Evolutionary conservation across 208 protist genomes (phyloP).

Genomic region (Trypanosoma melophagium): DNA sequence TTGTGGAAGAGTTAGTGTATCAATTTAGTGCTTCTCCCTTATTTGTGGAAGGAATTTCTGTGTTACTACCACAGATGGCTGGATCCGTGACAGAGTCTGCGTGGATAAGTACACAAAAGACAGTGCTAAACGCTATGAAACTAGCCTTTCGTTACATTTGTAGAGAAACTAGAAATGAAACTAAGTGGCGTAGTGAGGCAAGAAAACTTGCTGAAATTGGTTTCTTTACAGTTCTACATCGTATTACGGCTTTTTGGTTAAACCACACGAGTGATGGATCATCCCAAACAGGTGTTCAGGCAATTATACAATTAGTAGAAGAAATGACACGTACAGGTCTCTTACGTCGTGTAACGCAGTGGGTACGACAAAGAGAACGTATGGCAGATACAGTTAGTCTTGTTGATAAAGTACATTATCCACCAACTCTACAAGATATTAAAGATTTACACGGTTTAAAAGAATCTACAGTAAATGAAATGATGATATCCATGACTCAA

Average conservation of each 20-base stretch:
- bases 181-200: conserved; percentile 8
- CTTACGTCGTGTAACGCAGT: conserved; percentile 31
- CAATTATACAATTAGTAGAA: conserved; percentile 25
- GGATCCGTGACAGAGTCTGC: conserved; percentile 35
- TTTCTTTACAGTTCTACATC: conserved; percentile 49
- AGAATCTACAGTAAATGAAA: conserved; percentile 42
- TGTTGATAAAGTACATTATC: conserved; percentile 23
- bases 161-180: conserved; percentile 4
- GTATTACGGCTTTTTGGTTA: conserved; percentile 50
- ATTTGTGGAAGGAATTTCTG: conserved; percentile 66
- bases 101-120: conserved; percentile 29
- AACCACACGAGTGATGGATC: conserved; percentile 18
- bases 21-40: conserved; percentile 72
- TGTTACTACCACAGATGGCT: conserved; percentile 29
- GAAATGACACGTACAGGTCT: conserved; percentile 22
- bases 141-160: conserved; percentile 27
- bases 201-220: conserved; percentile 19
- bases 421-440: conserved; percentile 47
- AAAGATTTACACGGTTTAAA: conserved; percentile 40
- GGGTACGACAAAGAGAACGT: conserved; percentile 25
- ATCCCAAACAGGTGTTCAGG: conserved; percentile 18
- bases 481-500: conserved; percentile 53
- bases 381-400: conserved; percentile 5
- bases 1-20: conserved; percentile 41
- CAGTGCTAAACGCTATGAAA: conserved; percentile 24